phyloP scores from a whole-genome alignment of 1,284 basidiomycete genomes.

The Paramarasmius palmivorus region DNA sequence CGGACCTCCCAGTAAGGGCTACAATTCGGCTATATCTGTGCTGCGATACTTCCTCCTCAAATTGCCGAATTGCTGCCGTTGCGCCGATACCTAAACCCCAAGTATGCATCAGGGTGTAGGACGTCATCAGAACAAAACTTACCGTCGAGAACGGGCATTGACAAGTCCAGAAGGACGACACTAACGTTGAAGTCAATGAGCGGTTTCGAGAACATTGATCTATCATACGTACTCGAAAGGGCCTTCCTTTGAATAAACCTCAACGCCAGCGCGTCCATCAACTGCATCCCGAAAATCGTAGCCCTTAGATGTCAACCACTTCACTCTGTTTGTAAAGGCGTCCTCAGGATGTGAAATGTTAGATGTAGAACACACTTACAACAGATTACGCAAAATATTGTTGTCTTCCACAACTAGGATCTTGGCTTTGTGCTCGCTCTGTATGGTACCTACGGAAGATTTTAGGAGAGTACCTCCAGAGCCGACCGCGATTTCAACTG shows the following conservation, averaged over 20 bases:
- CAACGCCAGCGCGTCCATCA: slow-evolving; percentile 84
- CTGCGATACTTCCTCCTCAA: slow-evolving; percentile 51
- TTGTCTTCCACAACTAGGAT: slow-evolving; percentile 88
- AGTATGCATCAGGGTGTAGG: slow-evolving; percentile 6
- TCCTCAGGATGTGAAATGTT: slow-evolving; percentile 15
- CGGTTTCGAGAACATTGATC: slow-evolving; percentile 2
- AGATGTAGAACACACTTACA: slow-evolving; percentile 45
- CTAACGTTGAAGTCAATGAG: slow-evolving; percentile 37
- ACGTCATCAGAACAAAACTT: slow-evolving; percentile 18
- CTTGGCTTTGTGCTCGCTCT: slow-evolving; percentile 43
- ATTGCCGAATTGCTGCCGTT: slow-evolving; percentile 77
- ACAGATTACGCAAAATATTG: slow-evolving; percentile 66
- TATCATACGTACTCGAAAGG: slow-evolving; percentile 69
- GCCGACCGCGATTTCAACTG: slow-evolving; percentile 50
- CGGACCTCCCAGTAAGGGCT: slow-evolving; percentile 91
- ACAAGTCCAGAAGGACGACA: slow-evolving; percentile 85
- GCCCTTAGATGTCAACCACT: slow-evolving; percentile 83
- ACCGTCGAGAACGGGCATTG: slow-evolving; percentile 93
- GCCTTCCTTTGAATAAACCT: slow-evolving; percentile 67
- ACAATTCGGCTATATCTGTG: slow-evolving; percentile 66
- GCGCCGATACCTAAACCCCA: slow-evolving; percentile 72
- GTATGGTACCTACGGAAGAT: slow-evolving; percentile 53
- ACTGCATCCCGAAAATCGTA: slow-evolving; percentile 80
- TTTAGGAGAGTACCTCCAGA: slow-evolving; percentile 61
- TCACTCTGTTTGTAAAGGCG: slow-evolving; percentile 50